These are phyloP conservation scores for Phytophthora lateralis DNA, from an alignment of 352 stramenopile genomes.

Conservation along the genomic window DNA sequence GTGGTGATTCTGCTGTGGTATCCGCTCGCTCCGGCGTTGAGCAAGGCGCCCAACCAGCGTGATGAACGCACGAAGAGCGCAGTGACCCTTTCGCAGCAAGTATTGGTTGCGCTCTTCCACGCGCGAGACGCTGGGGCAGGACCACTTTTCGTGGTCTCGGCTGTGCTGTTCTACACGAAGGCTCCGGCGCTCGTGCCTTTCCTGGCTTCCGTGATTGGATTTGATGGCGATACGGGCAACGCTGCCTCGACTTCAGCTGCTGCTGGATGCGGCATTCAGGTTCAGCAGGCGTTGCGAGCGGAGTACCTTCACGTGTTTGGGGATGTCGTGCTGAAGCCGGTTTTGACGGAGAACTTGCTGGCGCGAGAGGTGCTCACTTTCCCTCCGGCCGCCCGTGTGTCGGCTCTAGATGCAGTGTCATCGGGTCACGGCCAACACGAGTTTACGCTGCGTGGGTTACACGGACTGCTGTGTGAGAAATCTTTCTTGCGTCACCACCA, in stretches of 20 bases:
- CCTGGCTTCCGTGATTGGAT: conserved; percentile 45
- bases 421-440: conserved; percentile 47
- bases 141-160: conserved; percentile 64
- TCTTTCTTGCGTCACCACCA: conserved; percentile 74
- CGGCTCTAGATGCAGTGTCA: conserved; percentile 33
- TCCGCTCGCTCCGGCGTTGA: conserved; percentile 49
- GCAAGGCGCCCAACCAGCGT: conserved; percentile 63
- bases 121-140: conserved; percentile 42
- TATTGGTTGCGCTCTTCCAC: conserved; percentile 56
- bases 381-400: conserved; percentile 32
- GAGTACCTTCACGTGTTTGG: conserved; percentile 68
- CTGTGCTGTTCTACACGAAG: conserved; percentile 76
- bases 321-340: conserved; percentile 68
- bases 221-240: conserved; percentile 26
- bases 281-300: conserved; percentile 44
- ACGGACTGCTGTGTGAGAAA: conserved; percentile 66
- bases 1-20: conserved; percentile 66
- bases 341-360: conserved; percentile 69
- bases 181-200: conserved; percentile 60
- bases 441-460: conserved; percentile 54
- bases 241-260: conserved; percentile 12
- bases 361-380: conserved; percentile 63
- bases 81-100: conserved; percentile 64
- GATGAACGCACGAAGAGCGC: conserved; percentile 62
- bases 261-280: conserved; percentile 26